phyloP scores from a whole-genome alignment of 1,284 basidiomycete genomes.

The Trametes polyzona region DNA sequence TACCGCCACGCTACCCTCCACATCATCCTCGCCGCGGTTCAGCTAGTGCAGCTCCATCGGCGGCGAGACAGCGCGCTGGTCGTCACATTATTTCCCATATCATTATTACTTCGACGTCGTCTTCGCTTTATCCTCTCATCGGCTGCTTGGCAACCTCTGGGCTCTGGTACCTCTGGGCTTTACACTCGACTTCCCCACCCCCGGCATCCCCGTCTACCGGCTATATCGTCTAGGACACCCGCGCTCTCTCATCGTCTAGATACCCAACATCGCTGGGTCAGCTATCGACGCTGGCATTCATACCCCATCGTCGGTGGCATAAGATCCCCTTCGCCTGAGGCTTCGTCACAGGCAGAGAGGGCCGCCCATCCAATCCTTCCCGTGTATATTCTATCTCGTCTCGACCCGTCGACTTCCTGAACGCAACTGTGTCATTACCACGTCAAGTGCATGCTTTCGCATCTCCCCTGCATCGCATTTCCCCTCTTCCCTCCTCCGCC shows the following conservation, averaged over 20 bases:
- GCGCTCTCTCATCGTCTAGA: conserved; percentile 33
- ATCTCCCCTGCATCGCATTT: conserved; percentile 30
- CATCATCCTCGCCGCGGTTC: conserved; percentile 23
- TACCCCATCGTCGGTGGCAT: conserved; percentile 41
- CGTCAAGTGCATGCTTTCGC: conserved; percentile 49
- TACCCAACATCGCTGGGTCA: conserved; percentile 39
- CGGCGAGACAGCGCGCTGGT: conserved; percentile 16
- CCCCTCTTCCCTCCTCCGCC: conserved; percentile 21
- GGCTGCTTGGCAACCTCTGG: conserved; percentile 32
- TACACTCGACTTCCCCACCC: conserved; percentile 34
- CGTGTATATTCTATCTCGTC: conserved; percentile 28
- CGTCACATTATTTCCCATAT: conserved; percentile 39
- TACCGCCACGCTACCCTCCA: conserved; percentile 28
- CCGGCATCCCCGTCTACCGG: conserved; percentile 26
- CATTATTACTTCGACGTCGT: conserved; percentile 50
- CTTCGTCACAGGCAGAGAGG: conserved; percentile 15
- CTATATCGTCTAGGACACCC: conserved; percentile 46
- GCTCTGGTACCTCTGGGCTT: conserved; percentile 36
- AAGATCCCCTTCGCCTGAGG: conserved; percentile 14
- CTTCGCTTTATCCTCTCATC: conserved; percentile 34
- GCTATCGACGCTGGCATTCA: conserved; percentile 48
- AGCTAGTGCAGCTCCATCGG: conserved; percentile 26
- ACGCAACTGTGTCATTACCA: conserved; percentile 49
- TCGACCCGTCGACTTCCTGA: conserved; percentile 26
- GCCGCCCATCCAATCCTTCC: conserved; percentile 23